phyloP scores from a whole-genome alignment of 192 early-diverging fungal genomes.

The Umbelopsis ramanniana region DNA sequence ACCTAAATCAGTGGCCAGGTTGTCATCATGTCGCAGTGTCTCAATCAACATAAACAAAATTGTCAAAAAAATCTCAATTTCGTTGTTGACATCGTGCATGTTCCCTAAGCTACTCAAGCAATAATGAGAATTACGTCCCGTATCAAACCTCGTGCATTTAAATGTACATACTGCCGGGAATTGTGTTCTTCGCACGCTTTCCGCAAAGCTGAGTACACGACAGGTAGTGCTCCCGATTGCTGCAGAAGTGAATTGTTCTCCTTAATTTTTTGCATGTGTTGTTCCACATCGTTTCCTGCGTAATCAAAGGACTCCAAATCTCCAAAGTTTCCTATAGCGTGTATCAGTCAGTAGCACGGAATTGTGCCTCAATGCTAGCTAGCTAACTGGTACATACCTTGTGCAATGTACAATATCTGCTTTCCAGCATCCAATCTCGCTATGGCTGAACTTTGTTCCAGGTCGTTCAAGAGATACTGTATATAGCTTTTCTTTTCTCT shows the following conservation, averaged over 20 bases:
- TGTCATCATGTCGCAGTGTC: constrained; percentile 50
- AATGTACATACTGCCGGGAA: constrained; percentile 25
- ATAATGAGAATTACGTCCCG: not conserved
- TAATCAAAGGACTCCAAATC: constrained; percentile 4
- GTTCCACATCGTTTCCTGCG: constrained; percentile 27
- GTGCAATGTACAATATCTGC: constrained; percentile 66
- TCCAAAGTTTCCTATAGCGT: not conserved
- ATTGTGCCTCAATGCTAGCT: not conserved
- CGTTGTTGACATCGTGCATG: constrained; percentile 31
- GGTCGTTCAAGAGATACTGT: constrained; percentile 56
- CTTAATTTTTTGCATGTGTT: constrained; percentile 60
- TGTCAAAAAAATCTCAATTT: constrained; percentile 60
- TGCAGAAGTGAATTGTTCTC: constrained; percentile 62
- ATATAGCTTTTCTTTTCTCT: constrained; percentile 51
- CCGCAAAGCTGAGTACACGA: constrained; percentile 59
- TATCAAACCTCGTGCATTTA: not conserved
- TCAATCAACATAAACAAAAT: constrained; percentile 69
- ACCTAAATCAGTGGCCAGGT: constrained; percentile 58
- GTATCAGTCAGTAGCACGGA: not conserved
- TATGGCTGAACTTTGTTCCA: constrained; percentile 57
- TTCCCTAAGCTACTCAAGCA: constrained; percentile 1
- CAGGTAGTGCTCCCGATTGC: constrained; percentile 60
- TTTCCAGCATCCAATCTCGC: constrained; percentile 56
- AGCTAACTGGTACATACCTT: constrained; percentile 51
- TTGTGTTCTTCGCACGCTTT: constrained; percentile 62